These are phyloP conservation scores for Leucoagaricus sp. DNA, from an alignment of 1,284 basidiomycete genomes.

Conservation along the genomic window DNA sequence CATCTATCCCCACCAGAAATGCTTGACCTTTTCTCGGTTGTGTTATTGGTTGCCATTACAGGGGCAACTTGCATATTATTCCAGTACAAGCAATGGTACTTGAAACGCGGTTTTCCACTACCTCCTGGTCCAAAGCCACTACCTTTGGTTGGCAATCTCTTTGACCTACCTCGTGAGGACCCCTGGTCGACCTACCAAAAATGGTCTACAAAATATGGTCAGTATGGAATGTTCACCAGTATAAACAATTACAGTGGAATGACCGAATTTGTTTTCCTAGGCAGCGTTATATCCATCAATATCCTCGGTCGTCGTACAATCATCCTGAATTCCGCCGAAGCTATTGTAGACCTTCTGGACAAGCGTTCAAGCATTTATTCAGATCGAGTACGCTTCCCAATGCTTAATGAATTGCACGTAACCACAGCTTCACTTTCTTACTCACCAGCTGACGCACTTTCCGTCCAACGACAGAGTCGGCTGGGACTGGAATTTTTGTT, in stretches of 20 bases:
- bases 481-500: constrained; percentile 17
- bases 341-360: constrained; percentile 14
- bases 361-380: constrained; percentile 16
- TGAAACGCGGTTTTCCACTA: constrained; percentile 3
- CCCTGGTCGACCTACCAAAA: constrained; percentile 20
- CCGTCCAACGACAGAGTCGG: constrained; percentile 15
- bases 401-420: constrained; percentile 22
- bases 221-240: background rate
- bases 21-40: background rate
- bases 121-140: constrained; percentile 22
- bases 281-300: constrained; percentile 14
- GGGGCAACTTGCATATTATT: background rate
- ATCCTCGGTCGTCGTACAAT: constrained; percentile 12
- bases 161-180: constrained; percentile 18
- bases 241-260: no score
- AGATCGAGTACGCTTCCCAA: constrained; percentile 18
- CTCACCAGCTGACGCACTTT: background rate
- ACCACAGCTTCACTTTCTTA: background rate
- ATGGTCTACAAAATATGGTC: constrained; percentile 23
- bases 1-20: no score
- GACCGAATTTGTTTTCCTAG: constrained; percentile 2
- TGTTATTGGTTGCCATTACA: no score
- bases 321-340: constrained; percentile 12
- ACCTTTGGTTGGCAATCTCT: constrained; percentile 25
- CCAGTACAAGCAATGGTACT: background rate